Evolutionary conservation across 2,329 filamentous ascomycete genomes (phyloP), one percentile per base, ranked within the genome.

Genomic region (Penicillium sp.): DNA sequence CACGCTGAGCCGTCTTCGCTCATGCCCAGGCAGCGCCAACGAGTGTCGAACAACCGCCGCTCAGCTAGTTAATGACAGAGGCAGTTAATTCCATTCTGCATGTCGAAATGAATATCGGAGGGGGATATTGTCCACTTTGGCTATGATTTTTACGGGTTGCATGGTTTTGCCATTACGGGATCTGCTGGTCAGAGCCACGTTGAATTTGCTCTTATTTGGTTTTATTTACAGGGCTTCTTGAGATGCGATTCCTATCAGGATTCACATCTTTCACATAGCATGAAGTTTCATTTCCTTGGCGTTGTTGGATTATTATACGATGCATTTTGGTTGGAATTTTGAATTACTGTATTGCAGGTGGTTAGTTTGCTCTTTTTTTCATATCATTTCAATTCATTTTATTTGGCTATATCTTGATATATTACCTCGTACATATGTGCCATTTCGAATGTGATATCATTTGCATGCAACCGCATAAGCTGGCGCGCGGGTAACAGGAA

Each of bases 401-500:
- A 21, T 25, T n/a, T 31, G 12, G 19, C 10, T 44, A 38, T 48
- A 23, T 49, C 21, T 45, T 44, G n/a, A 41, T 43, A 49, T 45
- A 33, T 33, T 29, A 25, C 31, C 44, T 29, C 13, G 19, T 41
- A 31, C n/a, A 21, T 31, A 21, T 35, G 7, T 7, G 13, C 36
- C 25, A 21, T 44, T 48, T 47, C 25, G 8, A 58, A 57, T 62
- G 49, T 56, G 53, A 57, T 52, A 54, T 53, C 45, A 61, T 53
- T 51, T 51, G 53, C 53, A 56, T 56, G 17, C 33, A 54, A 23
- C 47, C 25, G 21, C 43, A 55, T 50, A 39, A 13, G 21, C 51
- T 63, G 57, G 54, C 61, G 61, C 59, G 61, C 59, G 59, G 59
- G 58, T 58, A 55, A 45, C 13, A 23, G 9, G 41, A 51, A 21